Evolutionary conservation across 352 stramenopile genomes (phyloP).

Genomic region (Phytophthora litchii): DNA sequence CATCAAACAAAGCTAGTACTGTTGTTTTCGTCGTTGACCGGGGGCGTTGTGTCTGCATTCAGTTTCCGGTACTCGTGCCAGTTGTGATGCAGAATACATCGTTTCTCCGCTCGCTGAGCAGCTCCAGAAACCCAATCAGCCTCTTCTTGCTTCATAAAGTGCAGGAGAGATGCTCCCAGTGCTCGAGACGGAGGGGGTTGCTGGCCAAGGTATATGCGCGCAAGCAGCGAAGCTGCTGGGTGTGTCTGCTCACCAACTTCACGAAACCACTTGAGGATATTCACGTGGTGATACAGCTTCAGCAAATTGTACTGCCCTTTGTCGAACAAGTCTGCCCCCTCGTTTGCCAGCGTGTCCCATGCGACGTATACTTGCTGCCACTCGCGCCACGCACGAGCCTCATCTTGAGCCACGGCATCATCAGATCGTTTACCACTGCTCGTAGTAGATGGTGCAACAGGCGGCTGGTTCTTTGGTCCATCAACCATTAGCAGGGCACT

Average conservation of each 20-base stretch:
- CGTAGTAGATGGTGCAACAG: slow-evolving; percentile 18
- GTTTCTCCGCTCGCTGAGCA: slow-evolving; percentile 26
- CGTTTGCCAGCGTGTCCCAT: slow-evolving; percentile 35
- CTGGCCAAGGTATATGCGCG: slow-evolving; percentile 38
- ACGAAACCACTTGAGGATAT: slow-evolving; percentile 48
- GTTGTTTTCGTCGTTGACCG: slow-evolving; percentile 4
- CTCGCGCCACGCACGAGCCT: slow-evolving; percentile 40
- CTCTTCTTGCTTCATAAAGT: slow-evolving; percentile 31
- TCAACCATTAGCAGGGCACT: slow-evolving; percentile 43
- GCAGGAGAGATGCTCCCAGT: slow-evolving; percentile 20
- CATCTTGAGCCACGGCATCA: slow-evolving; percentile 23
- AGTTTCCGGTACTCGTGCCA: slow-evolving; percentile 40
- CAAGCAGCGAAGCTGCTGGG: slow-evolving; percentile 37
- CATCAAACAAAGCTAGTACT: slow-evolving; percentile 15
- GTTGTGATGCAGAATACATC: slow-evolving; percentile 39
- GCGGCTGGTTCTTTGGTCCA: slow-evolving; percentile 37
- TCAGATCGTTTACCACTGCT: slow-evolving; percentile 19
- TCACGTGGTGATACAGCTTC: slow-evolving; percentile 48
- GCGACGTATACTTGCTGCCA: slow-evolving; percentile 44
- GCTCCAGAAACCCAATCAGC: slow-evolving; percentile 14
- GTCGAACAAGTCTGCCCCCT: slow-evolving; percentile 38
- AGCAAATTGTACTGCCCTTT: slow-evolving; percentile 51
- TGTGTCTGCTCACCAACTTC: slow-evolving; percentile 35
- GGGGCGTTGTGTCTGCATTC: slow-evolving; percentile 2
- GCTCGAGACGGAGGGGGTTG: slow-evolving; percentile 18